These are phyloP conservation scores for Xerocomellus chrysenteron DNA, from an alignment of 768 basidiomycete species.

Conservation along the genomic window DNA sequence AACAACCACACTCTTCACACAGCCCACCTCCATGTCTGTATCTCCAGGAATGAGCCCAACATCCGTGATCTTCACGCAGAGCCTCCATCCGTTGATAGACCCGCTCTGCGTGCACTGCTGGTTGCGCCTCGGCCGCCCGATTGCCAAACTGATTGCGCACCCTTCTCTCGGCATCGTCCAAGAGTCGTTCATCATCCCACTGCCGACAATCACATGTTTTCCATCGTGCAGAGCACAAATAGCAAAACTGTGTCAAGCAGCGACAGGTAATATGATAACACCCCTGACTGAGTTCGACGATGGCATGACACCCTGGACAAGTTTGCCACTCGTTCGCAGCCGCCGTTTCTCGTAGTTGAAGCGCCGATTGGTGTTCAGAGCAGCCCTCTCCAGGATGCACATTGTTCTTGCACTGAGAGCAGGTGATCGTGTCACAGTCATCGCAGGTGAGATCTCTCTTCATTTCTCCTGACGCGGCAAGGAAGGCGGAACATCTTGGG, in stretches of 20 bases:
- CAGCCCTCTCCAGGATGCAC: constrained; percentile 45
- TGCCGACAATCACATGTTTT: constrained; percentile 59
- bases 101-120: constrained; percentile 17
- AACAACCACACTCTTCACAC: constrained; percentile 47
- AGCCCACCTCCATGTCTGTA: constrained; percentile 41
- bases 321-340: constrained; percentile 54
- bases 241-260: constrained; percentile 55
- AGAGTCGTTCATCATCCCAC: constrained; percentile 56
- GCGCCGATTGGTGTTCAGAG: constrained; percentile 39
- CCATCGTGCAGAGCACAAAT: constrained; percentile 62
- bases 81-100: constrained; percentile 28
- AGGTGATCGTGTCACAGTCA: constrained; percentile 41
- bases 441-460: constrained; percentile 35
- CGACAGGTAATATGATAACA: constrained; percentile 68
- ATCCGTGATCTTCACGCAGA: constrained; percentile 54
- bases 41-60: constrained; percentile 46
- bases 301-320: constrained; percentile 55
- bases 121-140: constrained; percentile 10
- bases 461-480: constrained; percentile 38
- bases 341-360: constrained; percentile 47
- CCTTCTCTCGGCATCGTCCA: constrained; percentile 25
- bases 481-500: constrained; percentile 51
- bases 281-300: constrained; percentile 56
- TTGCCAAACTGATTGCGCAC: constrained; percentile 25
- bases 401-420: constrained; percentile 48